Evolutionary conservation across 768 basidiomycete genomes (phyloP), one percentile per base, ranked within the genome.

Genomic region (Mycena rosella): DNA sequence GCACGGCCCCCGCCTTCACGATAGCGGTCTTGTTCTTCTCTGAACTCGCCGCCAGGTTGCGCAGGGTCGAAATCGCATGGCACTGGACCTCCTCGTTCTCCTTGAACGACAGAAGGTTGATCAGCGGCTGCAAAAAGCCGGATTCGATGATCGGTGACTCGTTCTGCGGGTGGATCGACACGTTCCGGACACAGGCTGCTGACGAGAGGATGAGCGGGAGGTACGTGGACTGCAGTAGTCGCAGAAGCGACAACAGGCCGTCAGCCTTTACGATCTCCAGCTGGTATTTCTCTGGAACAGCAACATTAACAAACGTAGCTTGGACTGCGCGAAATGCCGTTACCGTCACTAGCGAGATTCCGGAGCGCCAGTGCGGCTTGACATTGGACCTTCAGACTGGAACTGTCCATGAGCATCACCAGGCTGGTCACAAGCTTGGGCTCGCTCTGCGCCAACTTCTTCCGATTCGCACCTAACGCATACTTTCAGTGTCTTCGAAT

Each of bases 61-160:
- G 89, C 49, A 99, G 84, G 0, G 98, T 99, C 15, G 96, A 97
- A 71, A 99, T 99, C 22, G 98, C 98, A 74, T 99, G 98, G 76
- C 98, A 99, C 77, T 99, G 98, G 26, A 99, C 96, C 80, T 99
- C 98, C 82, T 99, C 98, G 75, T 99, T 99, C 79, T 99, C 98
- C 79, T 98, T 98, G 84, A 98, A 99, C 2, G 96, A 95, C 24
- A 99, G 84, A 34, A 99, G 87, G 76, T 95, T 96, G 78, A 99
- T 98, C 44, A 99, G 83, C 0, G 98, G 98, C 74, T 95, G 93
- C 68, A 99, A 82, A 85, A 99, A 99, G 22, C 97, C 97, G 38
- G 96, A 94, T 74, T 99, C 98, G 78, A 99, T 99, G 78, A 99
- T 99, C 20, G 97, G 98, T 1, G 96, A 98, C 79, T 99, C 98